These are phyloP conservation scores for Fusarium globosum DNA, from an alignment of 2,329 filamentous ascomycete species.

Conservation along the genomic window DNA sequence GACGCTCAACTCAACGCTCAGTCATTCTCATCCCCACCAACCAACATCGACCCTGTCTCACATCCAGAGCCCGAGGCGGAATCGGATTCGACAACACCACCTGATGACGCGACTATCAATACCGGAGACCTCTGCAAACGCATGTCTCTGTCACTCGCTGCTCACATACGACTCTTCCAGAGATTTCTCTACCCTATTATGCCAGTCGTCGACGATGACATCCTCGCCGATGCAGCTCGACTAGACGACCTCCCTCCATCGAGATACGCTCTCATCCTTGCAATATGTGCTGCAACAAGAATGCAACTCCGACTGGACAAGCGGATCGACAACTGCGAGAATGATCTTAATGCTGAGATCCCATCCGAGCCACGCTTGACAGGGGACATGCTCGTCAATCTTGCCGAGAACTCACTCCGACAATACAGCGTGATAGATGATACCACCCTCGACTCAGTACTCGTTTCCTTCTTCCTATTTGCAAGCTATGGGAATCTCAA, in stretches of 20 bases:
- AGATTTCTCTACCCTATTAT: slow-evolving; percentile 49
- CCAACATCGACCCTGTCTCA: not conserved
- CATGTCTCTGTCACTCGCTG: slow-evolving; percentile 38
- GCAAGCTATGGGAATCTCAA: slow-evolving; percentile 47
- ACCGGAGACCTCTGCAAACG: slow-evolving; percentile 24
- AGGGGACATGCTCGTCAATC: slow-evolving; percentile 41
- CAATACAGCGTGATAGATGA: slow-evolving; percentile 47
- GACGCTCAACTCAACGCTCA: not conserved
- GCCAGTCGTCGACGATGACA: slow-evolving; percentile 47
- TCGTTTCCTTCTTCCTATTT: slow-evolving; percentile 48
- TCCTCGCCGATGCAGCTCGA: slow-evolving; percentile 42
- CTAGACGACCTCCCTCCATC: slow-evolving; percentile 42
- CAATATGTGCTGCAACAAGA: slow-evolving; percentile 47
- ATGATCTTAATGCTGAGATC: slow-evolving; percentile 27
- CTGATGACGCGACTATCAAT: slow-evolving; percentile 2
- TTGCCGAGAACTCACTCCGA: slow-evolving; percentile 44
- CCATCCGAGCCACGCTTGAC: slow-evolving; percentile 39
- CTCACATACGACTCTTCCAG: slow-evolving; percentile 47
- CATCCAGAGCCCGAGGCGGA: not conserved
- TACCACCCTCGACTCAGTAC: slow-evolving; percentile 43
- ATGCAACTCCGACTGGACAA: slow-evolving; percentile 46
- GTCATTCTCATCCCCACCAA: not conserved
- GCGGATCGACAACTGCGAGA: slow-evolving; percentile 5
- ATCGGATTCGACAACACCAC: not conserved
- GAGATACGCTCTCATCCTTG: slow-evolving; percentile 45